Percentiles rank a stretch among this genome's conserved stretches.
These are phyloP conservation scores for Rhododendron williamsianum DNA, from an alignment of 148 eudicot genomes.

Conservation along the genomic window DNA sequence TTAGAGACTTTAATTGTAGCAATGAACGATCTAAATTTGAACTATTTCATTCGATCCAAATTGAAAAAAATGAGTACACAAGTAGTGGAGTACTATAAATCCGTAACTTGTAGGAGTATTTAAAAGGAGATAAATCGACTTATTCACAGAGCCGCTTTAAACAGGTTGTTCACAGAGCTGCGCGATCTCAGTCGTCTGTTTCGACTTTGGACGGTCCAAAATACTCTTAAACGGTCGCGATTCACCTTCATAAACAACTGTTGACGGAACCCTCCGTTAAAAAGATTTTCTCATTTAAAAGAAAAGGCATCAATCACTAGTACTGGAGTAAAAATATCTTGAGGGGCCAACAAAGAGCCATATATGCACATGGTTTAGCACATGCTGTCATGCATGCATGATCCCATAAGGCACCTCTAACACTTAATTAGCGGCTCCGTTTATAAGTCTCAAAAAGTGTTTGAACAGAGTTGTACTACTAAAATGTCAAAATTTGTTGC, in stretches of 20 bases:
- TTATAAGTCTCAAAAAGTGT: no score
- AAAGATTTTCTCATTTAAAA: background rate
- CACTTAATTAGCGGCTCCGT: no score
- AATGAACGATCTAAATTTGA: background rate
- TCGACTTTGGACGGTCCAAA: no score
- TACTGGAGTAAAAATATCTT: background rate
- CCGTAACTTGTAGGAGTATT: background rate
- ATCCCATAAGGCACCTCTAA: background rate
- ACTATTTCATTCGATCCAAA: background rate
- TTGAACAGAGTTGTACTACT: no score
- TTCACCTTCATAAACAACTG: no score
- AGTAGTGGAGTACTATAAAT: background rate
- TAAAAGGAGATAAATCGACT: background rate
- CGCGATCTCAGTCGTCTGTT: no score
- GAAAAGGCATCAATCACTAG: background rate
- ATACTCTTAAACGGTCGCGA: accelerated
- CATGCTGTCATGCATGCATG: background rate
- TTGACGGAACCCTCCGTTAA: no score
- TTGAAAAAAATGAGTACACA: background rate
- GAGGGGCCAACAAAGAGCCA: background rate
- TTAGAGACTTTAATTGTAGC: background rate
- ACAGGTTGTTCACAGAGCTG: no score
- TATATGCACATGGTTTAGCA: background rate
- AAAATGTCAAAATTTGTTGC: no score
- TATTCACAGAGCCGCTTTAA: no score